Base-by-base conservation (phyloP, 2,329 filamentous ascomycete genomes). In the Penicillium decumbens region DNA sequence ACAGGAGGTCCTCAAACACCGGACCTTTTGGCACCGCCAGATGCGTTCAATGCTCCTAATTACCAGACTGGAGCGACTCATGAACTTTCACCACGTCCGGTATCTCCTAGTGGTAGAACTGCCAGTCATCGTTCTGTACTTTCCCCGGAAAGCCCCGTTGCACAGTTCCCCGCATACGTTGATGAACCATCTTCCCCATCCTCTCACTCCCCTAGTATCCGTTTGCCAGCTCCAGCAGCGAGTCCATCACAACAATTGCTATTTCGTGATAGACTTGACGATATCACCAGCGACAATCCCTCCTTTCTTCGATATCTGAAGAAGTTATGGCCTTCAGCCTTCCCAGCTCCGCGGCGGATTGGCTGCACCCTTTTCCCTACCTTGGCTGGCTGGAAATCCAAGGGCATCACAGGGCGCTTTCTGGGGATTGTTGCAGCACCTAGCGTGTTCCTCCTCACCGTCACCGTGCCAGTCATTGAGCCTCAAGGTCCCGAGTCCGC, bases 381-480 rank as follows among this genome's bases (percentile, higher is more conserved):
- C 0, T 72, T 98, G 27, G 85, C 84, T 56, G 84, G 80, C 24
- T 98, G 92, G 89, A 75, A 71, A 38, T 81, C 87, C 25, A 97
- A 96, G 70, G 83, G 77, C n/a, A 69, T 86, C n/a, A 89, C 85
- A 83, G 91, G 92, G 61, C 90, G 88, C 63, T 72, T 90, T 39
- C 74, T 96, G 41, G 92, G 89, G 37, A 62, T 93, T 9, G 78
- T 95, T 32, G 91, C 91, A 6, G 85, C 89, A n/a, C 88, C 91
- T 1, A 95, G 87, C 60, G 89, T 98, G 32, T 88, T 98, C 54
- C 73, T 97, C 2, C 77, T 98, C 3, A 92, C 92, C 0, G 83
- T 93, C 41, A 98, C 93, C 0, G 71, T 98, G 4, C 93, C 95
- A 0, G 90, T 98, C 0, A 88, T 95, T 5, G 92, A 97, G 61